Conservation (phyloP, 768 basidiomycete genomes). For the Kwoniella sp. region DNA sequence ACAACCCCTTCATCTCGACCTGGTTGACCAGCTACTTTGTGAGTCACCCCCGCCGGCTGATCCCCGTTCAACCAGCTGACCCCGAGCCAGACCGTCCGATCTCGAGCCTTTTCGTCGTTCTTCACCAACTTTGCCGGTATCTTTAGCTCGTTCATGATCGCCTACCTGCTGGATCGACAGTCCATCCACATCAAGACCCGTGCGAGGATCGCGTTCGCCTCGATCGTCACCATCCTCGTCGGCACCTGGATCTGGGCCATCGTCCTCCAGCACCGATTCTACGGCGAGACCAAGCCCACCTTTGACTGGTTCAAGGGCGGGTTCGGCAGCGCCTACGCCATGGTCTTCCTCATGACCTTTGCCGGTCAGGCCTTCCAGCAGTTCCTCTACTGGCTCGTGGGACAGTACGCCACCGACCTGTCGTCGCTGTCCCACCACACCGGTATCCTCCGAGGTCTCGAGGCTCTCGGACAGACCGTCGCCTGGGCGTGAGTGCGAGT, state of each 20-base stretch:
- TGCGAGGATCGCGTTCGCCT: slow-evolving; percentile 23
- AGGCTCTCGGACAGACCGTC: slow-evolving; percentile 41
- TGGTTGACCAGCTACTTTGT: slow-evolving; percentile 34
- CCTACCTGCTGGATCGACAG: slow-evolving; percentile 27
- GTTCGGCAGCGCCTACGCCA: slow-evolving; percentile 16
- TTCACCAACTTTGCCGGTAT: slow-evolving; percentile 42
- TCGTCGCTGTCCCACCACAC: slow-evolving; percentile 25
- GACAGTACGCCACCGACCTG: slow-evolving; percentile 32
- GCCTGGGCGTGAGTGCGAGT: slow-evolving; percentile 34
- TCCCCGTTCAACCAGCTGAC: neutral
- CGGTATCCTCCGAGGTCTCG: slow-evolving; percentile 35
- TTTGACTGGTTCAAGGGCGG: slow-evolving; percentile 26
- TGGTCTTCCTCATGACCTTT: slow-evolving; percentile 39
- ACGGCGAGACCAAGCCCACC: slow-evolving; percentile 10
- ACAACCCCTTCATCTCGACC: slow-evolving; percentile 31
- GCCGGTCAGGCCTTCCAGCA: slow-evolving; percentile 37
- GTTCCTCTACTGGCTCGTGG: slow-evolving; percentile 37
- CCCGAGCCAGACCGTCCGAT: slow-evolving; percentile 27
- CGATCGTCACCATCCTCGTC: slow-evolving; percentile 25
- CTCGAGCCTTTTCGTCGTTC: slow-evolving; percentile 36
- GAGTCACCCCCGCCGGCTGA: neutral
- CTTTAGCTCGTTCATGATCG: slow-evolving; percentile 36
- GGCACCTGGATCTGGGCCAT: slow-evolving; percentile 41
- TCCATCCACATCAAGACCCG: slow-evolving; percentile 26
- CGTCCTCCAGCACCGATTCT: slow-evolving; percentile 31